A percentile compares a stretch with the other conserved stretches of the same genome.
phyloP scores from a whole-genome alignment of 768 basidiomycete genomes.

The Rhodotorula diobovata region DNA sequence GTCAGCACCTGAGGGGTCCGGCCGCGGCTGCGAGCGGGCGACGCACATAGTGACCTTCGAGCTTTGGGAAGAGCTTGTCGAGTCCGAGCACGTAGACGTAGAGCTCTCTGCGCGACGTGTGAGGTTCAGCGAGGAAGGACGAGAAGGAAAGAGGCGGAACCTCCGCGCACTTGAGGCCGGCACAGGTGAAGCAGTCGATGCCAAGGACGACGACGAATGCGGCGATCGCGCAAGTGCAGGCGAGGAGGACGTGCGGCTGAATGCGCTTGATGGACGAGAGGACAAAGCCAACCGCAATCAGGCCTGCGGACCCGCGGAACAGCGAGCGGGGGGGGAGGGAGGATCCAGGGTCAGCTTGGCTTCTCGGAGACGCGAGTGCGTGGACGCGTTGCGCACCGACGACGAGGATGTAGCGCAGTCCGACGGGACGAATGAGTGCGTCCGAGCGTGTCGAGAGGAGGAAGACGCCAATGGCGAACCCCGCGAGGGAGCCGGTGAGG shows the following conservation, averaged over 20 bases:
- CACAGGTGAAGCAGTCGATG: neutral
- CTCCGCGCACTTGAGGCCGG: no score
- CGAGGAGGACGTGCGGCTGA: neutral
- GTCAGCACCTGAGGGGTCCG: no score
- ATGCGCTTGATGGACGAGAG: neutral
- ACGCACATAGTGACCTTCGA: no score
- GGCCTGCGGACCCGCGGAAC: neutral
- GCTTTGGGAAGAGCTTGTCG: no score
- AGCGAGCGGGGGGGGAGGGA: neutral
- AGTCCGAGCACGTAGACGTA: no score
- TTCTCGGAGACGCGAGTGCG: neutral
- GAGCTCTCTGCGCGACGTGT: no score
- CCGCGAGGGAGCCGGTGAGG: neutral
- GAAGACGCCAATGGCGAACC: neutral
- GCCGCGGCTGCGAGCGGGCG: rapidly evolving
- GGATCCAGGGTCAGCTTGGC: neutral
- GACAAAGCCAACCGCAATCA: neutral
- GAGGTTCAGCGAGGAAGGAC: no score
- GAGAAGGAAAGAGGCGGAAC: no score
- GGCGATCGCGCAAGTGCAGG: neutral
- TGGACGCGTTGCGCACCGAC: neutral
- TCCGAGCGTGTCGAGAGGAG: neutral
- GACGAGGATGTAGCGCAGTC: neutral
- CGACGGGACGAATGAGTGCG: neutral
- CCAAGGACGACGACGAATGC: neutral